These are phyloP conservation scores for Cladosporium austrohemisphaericum DNA, from an alignment of 2,329 filamentous ascomycete species.

Conservation along the genomic window DNA sequence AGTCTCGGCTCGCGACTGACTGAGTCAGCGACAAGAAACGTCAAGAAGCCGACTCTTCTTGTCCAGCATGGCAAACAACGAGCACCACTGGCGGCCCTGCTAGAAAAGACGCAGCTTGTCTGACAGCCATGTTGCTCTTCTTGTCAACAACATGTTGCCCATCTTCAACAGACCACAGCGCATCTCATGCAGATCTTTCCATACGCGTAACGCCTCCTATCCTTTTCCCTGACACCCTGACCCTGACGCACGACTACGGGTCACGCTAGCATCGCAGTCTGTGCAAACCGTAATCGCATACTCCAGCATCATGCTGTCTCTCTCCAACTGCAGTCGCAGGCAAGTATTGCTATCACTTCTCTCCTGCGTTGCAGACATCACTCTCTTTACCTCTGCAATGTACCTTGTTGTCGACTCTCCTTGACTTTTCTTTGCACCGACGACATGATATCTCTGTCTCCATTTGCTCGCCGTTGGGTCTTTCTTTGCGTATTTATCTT, in stretches of 20 bases:
- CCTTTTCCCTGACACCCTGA: not conserved
- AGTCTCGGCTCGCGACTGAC: too few species aligned
- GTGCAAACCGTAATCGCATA: conserved; percentile 13
- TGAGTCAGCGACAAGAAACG: too few species aligned
- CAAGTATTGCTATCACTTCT: not conserved
- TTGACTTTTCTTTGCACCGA: not conserved
- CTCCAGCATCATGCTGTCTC: not conserved
- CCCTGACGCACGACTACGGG: not conserved
- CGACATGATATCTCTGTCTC: conserved; percentile 27
- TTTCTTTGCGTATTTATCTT: conserved; percentile 23
- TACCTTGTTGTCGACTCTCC: not conserved
- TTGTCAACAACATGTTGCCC: too few species aligned
- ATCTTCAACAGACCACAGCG: too few species aligned
- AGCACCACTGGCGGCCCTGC: too few species aligned
- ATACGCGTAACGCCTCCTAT: conserved; percentile 14
- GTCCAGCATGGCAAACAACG: too few species aligned
- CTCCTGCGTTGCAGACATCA: too few species aligned
- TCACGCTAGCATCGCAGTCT: conserved; percentile 13
- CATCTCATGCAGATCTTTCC: conserved; percentile 1
- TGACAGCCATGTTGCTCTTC: too few species aligned
- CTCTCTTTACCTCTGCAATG: not conserved
- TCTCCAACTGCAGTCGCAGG: not conserved
- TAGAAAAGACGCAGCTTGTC: too few species aligned
- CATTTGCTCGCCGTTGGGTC: conserved; percentile 26
- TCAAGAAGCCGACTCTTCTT: too few species aligned